phyloP scores from a whole-genome alignment of 2,329 filamentous ascomycete genomes.

The Epichloe amarillans region DNA sequence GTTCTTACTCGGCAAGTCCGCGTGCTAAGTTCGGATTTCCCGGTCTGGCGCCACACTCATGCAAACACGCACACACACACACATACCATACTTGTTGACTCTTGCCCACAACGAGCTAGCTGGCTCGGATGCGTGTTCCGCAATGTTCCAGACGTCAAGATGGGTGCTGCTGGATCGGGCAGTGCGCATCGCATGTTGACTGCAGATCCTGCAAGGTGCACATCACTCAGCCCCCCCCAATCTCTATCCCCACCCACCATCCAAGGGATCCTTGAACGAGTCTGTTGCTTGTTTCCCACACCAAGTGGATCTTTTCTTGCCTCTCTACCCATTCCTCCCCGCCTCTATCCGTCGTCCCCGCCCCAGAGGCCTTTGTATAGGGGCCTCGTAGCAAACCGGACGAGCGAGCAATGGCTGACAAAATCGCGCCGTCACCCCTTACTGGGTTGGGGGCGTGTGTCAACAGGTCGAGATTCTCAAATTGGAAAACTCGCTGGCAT shows the following conservation, averaged over 20 bases:
- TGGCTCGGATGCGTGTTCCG: neutral
- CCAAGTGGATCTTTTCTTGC: neutral
- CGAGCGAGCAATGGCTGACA: conserved; percentile 5
- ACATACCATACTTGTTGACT: too few relatives aligned
- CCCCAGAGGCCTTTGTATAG: neutral
- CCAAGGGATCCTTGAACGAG: neutral
- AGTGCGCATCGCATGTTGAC: neutral
- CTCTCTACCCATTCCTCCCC: neutral
- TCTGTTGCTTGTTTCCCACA: neutral
- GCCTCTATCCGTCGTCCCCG: neutral
- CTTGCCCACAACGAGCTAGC: neutral
- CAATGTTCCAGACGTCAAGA: neutral
- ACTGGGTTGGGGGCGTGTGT: neutral
- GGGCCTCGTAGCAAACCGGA: neutral
- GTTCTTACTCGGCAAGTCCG: neutral
- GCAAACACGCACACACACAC: neutral
- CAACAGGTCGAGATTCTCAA: conserved; percentile 87
- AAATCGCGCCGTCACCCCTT: neutral
- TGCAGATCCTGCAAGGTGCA: conserved; percentile 1
- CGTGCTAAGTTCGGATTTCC: neutral
- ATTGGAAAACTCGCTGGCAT: conserved; percentile 72
- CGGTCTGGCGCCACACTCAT: neutral
- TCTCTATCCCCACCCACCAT: neutral
- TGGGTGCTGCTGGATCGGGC: neutral
- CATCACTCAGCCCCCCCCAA: neutral